Conservation (phyloP, 768 basidiomycete genomes). For the Mycena alexandri region DNA sequence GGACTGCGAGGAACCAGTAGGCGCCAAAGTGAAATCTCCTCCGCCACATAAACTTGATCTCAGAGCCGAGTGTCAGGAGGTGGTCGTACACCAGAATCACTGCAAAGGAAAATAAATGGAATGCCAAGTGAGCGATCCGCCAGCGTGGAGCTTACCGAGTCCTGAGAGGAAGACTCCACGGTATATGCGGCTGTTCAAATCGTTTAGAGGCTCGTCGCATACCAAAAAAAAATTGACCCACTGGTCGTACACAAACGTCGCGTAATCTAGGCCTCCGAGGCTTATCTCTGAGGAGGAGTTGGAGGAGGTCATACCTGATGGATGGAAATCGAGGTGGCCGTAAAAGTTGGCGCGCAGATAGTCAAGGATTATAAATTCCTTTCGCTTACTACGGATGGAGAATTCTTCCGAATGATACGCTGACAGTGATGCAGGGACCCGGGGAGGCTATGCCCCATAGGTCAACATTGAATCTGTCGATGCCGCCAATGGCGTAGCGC, state of each 20-base stretch:
- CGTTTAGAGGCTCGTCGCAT: neutral
- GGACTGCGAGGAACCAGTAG: constrained; percentile 26
- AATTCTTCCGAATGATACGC: constrained; percentile 4
- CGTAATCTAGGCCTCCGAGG: constrained; percentile 28
- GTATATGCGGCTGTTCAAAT: constrained; percentile 20
- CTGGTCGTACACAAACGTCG: constrained; percentile 34
- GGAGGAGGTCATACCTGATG: neutral
- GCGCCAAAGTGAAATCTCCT: neutral
- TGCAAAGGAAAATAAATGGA: neutral
- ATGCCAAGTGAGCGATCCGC: neutral
- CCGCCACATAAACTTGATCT: constrained; percentile 28
- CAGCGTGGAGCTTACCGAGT: constrained; percentile 7
- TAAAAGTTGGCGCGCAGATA: neutral
- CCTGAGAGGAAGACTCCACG: constrained; percentile 32
- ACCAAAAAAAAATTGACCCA: neutral
- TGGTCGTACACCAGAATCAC: constrained; percentile 33
- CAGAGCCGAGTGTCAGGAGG: constrained; percentile 20
- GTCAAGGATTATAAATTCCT: constrained; percentile 4
- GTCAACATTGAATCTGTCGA: constrained; percentile 15
- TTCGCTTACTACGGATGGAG: constrained; percentile 1
- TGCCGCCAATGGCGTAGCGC: neutral
- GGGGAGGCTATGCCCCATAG: constrained; percentile 8
- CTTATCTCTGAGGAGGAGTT: neutral
- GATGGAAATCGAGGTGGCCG: neutral
- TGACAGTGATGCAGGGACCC: neutral